Evolutionary conservation across 371 early-diverging fungal species (phyloP).

Genomic region (Phascolomyces articulosus): DNA sequence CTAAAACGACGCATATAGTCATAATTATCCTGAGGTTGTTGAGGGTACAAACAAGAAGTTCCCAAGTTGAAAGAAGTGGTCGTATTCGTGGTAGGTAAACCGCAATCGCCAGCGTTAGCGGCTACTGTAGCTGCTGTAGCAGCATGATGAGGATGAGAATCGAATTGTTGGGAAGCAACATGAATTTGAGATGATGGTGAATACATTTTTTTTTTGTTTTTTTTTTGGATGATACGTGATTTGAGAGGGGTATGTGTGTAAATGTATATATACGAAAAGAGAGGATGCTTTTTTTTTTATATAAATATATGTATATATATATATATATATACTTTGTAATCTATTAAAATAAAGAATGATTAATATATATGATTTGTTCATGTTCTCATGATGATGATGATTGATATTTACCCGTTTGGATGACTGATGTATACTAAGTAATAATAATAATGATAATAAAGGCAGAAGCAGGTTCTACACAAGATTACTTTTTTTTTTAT

Average conservation of each 20-base stretch:
- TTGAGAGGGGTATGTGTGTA: background rate
- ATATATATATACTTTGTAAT: background rate
- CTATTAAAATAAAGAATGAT: background rate
- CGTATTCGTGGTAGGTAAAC: background rate
- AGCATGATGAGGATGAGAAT: background rate
- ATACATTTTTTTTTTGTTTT: slow-evolving; percentile 6
- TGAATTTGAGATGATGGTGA: slow-evolving; percentile 19
- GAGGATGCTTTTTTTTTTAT: background rate
- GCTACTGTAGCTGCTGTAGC: slow-evolving; percentile 1
- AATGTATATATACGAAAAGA: background rate
- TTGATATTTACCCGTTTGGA: background rate
- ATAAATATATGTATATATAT: background rate
- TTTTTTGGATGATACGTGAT: background rate
- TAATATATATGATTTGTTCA: background rate
- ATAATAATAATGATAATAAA: background rate
- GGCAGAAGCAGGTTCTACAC: slow-evolving; percentile 15
- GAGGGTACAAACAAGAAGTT: slow-evolving; percentile 2
- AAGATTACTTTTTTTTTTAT: slow-evolving; percentile 16
- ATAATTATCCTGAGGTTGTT: slow-evolving; percentile 12
- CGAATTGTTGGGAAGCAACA: slow-evolving; percentile 18
- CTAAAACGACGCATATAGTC: slow-evolving; percentile 38
- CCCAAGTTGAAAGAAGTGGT: background rate
- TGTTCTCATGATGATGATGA: background rate
- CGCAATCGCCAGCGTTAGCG: slow-evolving; percentile 13
- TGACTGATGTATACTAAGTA: background rate